Percentiles rank a stretch among this genome's conserved stretches.
phyloP scores from a whole-genome alignment of 2,329 filamentous ascomycete species.

The Pochonia chlamydosporia region DNA sequence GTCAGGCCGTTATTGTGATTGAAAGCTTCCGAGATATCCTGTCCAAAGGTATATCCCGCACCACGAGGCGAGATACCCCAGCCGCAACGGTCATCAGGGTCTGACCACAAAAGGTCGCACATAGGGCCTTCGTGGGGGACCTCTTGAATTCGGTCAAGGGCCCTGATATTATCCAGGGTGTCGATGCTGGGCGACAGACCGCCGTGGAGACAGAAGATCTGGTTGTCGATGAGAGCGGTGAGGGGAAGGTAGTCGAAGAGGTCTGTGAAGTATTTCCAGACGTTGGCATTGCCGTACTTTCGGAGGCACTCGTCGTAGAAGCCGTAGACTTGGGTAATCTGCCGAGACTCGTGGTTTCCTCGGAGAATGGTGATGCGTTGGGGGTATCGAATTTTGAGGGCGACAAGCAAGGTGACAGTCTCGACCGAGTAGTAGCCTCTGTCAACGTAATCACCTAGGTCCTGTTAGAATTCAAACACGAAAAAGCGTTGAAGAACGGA shows the following conservation, averaged over 20 bases:
- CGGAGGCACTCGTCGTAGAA: conserved; percentile 99
- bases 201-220: conserved; percentile 98
- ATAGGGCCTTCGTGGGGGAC: conserved; percentile 97
- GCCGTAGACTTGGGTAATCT: conserved; percentile 98
- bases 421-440: conserved; percentile 98
- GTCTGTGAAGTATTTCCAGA: conserved; percentile 99
- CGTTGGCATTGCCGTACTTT: conserved; percentile 98
- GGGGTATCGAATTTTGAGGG: conserved; percentile 96
- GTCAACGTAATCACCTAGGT: conserved; percentile 89
- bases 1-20: conserved; percentile 99
- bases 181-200: conserved; percentile 94
- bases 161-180: conserved; percentile 91
- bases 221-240: conserved; percentile 95
- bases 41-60: conserved; percentile 90
- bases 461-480: conserved; percentile 6
- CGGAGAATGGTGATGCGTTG: conserved; percentile 97
- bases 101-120: conserved; percentile 96
- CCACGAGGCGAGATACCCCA: conserved; percentile 95
- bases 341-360: conserved; percentile 97
- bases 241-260: conserved; percentile 98
- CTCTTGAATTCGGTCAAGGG: conserved; percentile 93
- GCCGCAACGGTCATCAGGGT: conserved; percentile 92
- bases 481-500: not conserved
- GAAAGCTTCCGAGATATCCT: conserved; percentile 97
- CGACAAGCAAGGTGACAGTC: conserved; percentile 92